Percentiles rank a stretch among this genome's conserved stretches.
These are phyloP conservation scores for Heterobasidion irregulare DNA, from an alignment of 1,284 basidiomycete species.

Conservation along the genomic window DNA sequence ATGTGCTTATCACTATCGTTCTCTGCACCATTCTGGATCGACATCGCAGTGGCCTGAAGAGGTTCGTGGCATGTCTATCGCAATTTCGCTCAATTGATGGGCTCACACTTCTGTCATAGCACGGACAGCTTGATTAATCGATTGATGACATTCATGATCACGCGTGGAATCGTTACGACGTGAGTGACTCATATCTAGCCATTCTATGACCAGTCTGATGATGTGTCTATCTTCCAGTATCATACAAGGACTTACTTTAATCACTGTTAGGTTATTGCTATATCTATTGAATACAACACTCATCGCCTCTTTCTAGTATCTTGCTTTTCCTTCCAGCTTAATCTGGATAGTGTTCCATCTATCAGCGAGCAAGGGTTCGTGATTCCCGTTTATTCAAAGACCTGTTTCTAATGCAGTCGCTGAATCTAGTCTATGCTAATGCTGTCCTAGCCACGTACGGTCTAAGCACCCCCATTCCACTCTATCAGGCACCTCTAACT, in stretches of 20 bases:
- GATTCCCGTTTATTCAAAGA: not conserved
- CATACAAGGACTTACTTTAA: not conserved
- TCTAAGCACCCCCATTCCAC: not conserved
- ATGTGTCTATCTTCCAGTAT: not conserved
- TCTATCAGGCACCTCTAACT: too few species aligned
- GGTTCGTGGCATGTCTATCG: not conserved
- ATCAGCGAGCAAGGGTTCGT: not conserved
- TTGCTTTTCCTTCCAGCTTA: not conserved
- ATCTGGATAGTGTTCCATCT: not conserved
- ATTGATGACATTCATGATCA: not conserved
- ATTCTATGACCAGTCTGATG: not conserved
- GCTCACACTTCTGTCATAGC: not conserved
- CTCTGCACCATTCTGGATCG: not conserved
- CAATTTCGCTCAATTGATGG: not conserved
- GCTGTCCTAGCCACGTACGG: not conserved
- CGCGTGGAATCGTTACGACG: not conserved
- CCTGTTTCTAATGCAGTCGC: not conserved
- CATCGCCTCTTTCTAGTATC: not conserved
- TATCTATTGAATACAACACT: not conserved
- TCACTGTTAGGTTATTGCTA: not conserved
- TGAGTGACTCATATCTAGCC: not conserved
- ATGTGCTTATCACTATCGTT: not conserved
- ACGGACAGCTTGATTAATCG: not conserved
- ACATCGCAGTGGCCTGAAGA: not conserved
- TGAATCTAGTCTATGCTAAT: not conserved